Evolutionary conservation across 805 yeast species (phyloP).

Genomic region (Candida germanica): DNA sequence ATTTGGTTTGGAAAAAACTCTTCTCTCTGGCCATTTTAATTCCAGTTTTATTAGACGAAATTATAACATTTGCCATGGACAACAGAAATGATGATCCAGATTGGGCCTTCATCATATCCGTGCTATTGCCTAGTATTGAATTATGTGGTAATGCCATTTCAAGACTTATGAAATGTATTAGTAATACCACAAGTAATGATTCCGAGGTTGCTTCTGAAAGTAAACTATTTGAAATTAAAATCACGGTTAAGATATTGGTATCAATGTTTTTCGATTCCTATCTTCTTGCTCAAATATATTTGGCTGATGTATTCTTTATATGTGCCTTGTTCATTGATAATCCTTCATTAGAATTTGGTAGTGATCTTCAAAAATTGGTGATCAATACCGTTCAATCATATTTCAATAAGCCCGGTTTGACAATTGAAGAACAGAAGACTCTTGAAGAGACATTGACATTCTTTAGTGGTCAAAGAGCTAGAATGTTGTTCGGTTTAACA

Average conservation of each 20-base stretch:
- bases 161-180: conserved; percentile 54
- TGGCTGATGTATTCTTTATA: conserved; percentile 70
- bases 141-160: conserved; percentile 63
- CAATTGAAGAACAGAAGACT: conserved; percentile 31
- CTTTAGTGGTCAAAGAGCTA: conserved; percentile 60
- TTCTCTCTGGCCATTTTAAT: conserved; percentile 60
- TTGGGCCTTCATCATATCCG: conserved; percentile 60
- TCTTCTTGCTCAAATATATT: conserved; percentile 55
- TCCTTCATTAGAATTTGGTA: conserved; percentile 54
- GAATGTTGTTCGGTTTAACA: conserved; percentile 66
- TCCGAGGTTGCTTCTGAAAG: conserved; percentile 38
- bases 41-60: conserved; percentile 64
- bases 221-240: conserved; percentile 69
- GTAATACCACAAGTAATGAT: conserved; percentile 44
- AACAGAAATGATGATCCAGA: conserved; percentile 71
- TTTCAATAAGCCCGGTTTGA: conserved; percentile 52
- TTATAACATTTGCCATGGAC: conserved; percentile 70
- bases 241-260: conserved; percentile 60
- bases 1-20: conserved; percentile 65
- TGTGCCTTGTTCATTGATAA: conserved; percentile 59
- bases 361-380: conserved; percentile 56
- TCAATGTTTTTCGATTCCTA: conserved; percentile 70
- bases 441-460: conserved; percentile 48
- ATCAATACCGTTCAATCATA: conserved; percentile 71
- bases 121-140: conserved; percentile 73